A percentile compares a stretch with the other conserved stretches of the same genome.
Evolutionary conservation across 108 stramenopile genomes (phyloP).

Genomic region (Discostella stelligeroides): DNA sequence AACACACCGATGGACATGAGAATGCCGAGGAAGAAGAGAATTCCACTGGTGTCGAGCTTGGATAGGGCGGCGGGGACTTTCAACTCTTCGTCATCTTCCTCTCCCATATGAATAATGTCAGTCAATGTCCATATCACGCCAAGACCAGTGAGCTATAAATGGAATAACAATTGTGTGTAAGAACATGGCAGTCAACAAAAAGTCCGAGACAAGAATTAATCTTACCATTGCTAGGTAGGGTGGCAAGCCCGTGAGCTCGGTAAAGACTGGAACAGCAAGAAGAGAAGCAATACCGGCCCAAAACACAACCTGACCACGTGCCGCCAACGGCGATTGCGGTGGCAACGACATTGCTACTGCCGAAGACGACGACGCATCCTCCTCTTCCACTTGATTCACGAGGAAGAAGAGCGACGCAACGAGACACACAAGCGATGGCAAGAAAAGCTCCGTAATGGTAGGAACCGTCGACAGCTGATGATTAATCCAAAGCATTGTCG

Average conservation of each 20-base stretch:
- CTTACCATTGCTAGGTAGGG: constrained; percentile 91
- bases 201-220: not conserved
- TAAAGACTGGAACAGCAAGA: constrained; percentile 86
- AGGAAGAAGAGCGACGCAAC: constrained; percentile 83
- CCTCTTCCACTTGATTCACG: constrained; percentile 83
- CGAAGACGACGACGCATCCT: constrained; percentile 35
- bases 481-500: constrained; percentile 97
- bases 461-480: constrained; percentile 88
- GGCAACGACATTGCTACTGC: constrained; percentile 49
- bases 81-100: constrained; percentile 77
- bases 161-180: not conserved
- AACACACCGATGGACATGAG: constrained; percentile 93
- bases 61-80: constrained; percentile 84
- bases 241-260: constrained; percentile 90
- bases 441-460: constrained; percentile 85
- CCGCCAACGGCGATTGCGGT: constrained; percentile 74
- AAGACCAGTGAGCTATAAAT: constrained; percentile 77
- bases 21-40: constrained; percentile 95
- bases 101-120: constrained; percentile 92
- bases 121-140: constrained; percentile 94
- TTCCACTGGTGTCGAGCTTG: constrained; percentile 85
- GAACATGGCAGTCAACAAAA: not conserved
- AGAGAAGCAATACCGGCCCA: constrained; percentile 87
- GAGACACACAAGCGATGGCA: constrained; percentile 87
- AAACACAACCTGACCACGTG: constrained; percentile 86